Base-by-base conservation (phyloP, 805 yeast genomes). In the Wickerhamiella azyma region DNA sequence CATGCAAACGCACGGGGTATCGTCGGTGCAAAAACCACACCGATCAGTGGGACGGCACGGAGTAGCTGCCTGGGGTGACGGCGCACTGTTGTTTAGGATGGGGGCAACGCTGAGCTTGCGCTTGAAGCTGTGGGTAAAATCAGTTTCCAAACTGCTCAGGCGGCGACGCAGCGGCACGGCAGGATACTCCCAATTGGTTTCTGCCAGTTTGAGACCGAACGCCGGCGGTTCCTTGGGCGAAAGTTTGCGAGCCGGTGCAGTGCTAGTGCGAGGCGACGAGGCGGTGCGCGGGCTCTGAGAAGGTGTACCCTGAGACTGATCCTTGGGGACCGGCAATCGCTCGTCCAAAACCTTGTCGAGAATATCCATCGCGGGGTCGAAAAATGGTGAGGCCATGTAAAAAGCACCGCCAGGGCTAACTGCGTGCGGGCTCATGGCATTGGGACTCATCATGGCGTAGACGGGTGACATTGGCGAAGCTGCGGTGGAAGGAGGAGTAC, bases 1-100 rank as follows among this genome's bases (percentile, higher is more conserved):
- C 24, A 89, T 75, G 60, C 96, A 89, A 2, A 89, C 82, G 64
- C 97, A 89, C 2, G 94, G 88, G 0, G 94, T 79, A 53, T 79
- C 92, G 53, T 84, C 94, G 0, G 94, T 76, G 59, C 97, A 89
- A 62, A 89, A 88, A 0, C 97, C 97, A 63, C 97, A 89, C 48
- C 81, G 76, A 53, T 83, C 94, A 37, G 38, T 47, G 26, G 51
- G 46, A 43, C 39, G 40, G 14, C 33, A 13, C 11, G 33, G 24
- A 50, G 33, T 29, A 33, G 26, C 18, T 43, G 45, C 2, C 19
- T n/a, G 16, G n/a, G 33, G 29, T 2, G 33, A 30, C 3, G 3
- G 14, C 14, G 16, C 33, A 28, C n/a, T n/a, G n/a, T 36, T 9
- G 33, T 88, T 81, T 11, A 80, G 59, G 57, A 88, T 81, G 47